Conservation (phyloP, 495 filamentous ascomycete genomes). For the Opeltia flavorubescens region DNA sequence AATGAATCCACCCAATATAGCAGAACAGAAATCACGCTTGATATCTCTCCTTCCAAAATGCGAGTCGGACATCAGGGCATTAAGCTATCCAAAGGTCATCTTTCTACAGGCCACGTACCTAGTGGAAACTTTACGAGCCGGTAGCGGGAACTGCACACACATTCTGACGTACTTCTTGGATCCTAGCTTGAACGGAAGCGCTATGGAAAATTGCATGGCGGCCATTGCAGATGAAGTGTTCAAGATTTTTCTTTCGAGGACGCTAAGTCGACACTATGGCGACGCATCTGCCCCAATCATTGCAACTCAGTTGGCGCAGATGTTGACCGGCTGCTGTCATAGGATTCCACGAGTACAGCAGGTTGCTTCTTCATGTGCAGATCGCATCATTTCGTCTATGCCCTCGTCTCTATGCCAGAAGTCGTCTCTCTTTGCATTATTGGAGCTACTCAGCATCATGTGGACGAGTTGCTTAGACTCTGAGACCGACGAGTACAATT, state of each 20-base stretch:
- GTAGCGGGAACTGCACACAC: conserved; percentile 74
- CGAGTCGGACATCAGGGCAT: conserved; percentile 58
- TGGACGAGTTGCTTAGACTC: conserved; percentile 88
- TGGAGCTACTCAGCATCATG: conserved; percentile 84
- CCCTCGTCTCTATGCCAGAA: conserved; percentile 86
- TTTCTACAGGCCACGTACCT: conserved; percentile 80
- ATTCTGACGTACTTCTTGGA: conserved; percentile 84
- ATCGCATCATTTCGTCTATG: conserved; percentile 67
- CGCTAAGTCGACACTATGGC: conserved; percentile 52
- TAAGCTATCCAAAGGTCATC: conserved; percentile 77
- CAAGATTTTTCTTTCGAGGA: conserved; percentile 56
- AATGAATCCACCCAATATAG: conserved; percentile 57
- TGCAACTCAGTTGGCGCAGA: conserved; percentile 71
- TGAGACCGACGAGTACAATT: conserved; percentile 87
- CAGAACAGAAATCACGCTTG: conserved; percentile 67
- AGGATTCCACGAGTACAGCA: conserved; percentile 79
- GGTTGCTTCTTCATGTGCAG: conserved; percentile 65
- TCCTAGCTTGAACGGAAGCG: conserved; percentile 61
- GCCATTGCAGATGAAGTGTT: conserved; percentile 63
- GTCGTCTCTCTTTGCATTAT: conserved; percentile 74
- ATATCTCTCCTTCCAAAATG: conserved; percentile 55
- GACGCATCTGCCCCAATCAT: conserved; percentile 70
- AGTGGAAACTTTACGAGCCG: conserved; percentile 71
- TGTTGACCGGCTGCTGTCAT: conserved; percentile 83
- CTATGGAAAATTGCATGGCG: conserved; percentile 77